These are phyloP conservation scores for Solanum chaucha DNA, from an alignment of 257 asterid genomes.

Conservation along the genomic window DNA sequence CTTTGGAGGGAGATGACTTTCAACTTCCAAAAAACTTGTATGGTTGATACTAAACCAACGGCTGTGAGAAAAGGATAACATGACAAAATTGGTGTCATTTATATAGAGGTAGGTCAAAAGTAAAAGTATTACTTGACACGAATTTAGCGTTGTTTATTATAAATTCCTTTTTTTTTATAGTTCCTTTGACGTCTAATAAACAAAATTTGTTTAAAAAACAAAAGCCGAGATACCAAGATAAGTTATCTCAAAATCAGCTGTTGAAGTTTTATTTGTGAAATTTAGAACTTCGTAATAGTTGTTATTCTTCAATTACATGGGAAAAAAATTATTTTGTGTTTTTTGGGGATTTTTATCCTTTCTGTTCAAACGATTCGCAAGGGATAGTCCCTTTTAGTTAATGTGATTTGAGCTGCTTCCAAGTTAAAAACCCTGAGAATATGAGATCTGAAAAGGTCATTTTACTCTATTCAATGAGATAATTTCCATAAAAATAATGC, in stretches of 20 bases:
- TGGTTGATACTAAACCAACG: not conserved
- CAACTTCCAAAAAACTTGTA: not conserved
- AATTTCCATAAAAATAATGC: not conserved
- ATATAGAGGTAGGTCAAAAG: not conserved
- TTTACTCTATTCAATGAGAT: not conserved
- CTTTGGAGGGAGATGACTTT: not conserved
- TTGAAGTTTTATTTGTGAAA: too few relatives aligned
- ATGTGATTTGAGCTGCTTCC: not conserved
- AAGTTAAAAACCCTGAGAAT: not conserved
- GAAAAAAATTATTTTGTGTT: not conserved
- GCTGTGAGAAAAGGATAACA: not conserved
- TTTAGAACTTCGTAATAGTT: not conserved
- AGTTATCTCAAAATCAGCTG: not conserved
- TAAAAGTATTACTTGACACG: too few relatives aligned
- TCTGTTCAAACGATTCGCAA: not conserved
- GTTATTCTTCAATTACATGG: not conserved
- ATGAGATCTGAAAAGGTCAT: too few relatives aligned
- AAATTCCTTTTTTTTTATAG: too few relatives aligned
- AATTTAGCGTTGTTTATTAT: too few relatives aligned
- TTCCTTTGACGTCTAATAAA: too few relatives aligned
- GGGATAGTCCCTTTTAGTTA: not conserved
- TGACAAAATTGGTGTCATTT: not conserved
- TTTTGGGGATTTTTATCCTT: not conserved
- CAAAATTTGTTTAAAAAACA: too few relatives aligned
- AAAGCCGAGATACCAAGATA: too few relatives aligned